Evolutionary conservation across 805 yeast species (phyloP), one percentile per base, ranked within the genome.

Genomic region (Candida germanica): DNA sequence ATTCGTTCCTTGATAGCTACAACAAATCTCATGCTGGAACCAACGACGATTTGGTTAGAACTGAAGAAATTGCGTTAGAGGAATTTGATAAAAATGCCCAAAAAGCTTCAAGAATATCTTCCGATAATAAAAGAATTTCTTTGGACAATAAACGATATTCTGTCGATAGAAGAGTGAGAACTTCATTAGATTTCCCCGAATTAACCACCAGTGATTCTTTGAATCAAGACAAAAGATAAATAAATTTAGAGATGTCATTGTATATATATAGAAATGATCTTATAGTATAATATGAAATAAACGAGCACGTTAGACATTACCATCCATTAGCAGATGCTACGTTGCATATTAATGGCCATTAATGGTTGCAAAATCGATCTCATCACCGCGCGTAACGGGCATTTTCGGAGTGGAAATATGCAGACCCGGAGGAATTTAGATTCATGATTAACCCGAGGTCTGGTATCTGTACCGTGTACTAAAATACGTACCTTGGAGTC

Each of bases 41-140:
- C n/a, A 42, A 56, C 4, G 61, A 51, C 6, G 69, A 69, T 9
- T 46, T 58, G 13, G 48, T 68, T 6, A 59, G 57, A n/a, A 70
- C 77, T 0, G 80, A 74, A 45, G 79, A 73, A 41, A 74, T 75
- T 37, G 71, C 72, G 20, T 52, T 75, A 69, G 70, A 71, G 19
- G 66, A 66, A 6, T 54, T 68, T 32, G 47, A 44, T 17, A 39
- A 53, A 9, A 59, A 58, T 33, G 49, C 44, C 33, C 36, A 42
- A 20, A 42, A 40, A 15, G 58, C 55, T 1, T 37, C 51, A 7
- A 41, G 59, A 28, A 58, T 56, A 11, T 52, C 57, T 4, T 36
- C 38, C 12, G 49, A 44, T 14, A 38, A 40, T 14, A 38, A 29
- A 24, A 29, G 44, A 19, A 30, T 25, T 28, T 40, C 42, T 3